Base-by-base conservation (phyloP, 2,329 filamentous ascomycete species). In the Cercospora sp. region DNA sequence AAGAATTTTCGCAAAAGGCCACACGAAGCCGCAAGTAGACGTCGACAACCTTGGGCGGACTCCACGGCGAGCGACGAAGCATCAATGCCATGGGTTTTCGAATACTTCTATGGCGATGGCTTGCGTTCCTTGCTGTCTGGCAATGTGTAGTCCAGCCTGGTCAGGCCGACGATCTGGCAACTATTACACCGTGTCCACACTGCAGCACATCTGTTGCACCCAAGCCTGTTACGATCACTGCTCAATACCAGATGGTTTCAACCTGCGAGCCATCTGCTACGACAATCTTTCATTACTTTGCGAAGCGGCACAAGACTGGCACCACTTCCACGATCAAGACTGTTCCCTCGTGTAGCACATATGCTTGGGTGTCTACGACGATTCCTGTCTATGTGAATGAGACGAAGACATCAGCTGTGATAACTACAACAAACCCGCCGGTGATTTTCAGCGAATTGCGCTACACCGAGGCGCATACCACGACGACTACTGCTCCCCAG, bases 281-380 rank as follows among this genome's bases (percentile, higher is more conserved):
- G 18, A 51, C 45, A 21, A 3, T 13, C 9, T 18, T 26, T 4
- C 45, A 18, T 21, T 7, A 6, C 18, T 51, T 24, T 7, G 10
- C 45, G 18, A 51, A 21, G 45, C 45, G 45, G 8, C n/a, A 24
- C 18, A 37, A 37, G 13, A 16, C 34, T 5, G 34, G 34, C 34
- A 13, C 10, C 18, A 18, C 8, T 6, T 26, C 45, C 3, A 21
- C n/a, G n/a, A 26, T 51, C 21, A 45, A 58, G 30, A 58, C 51
- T 8, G 30, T 57, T 13, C 62, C 51, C 3, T 43, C 49, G 3
- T 65, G 62, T 34, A 65, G 30, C 26, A 10, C 62, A 24, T 65
- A 65, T 30, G 62, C 51, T 6, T 65, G 62, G 62, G 62, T 65
- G 18, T 65, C 53, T 3, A 65, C 51, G 5, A 24, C 32, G 9